These are phyloP conservation scores for Colletotrichum endophyticum DNA, from an alignment of 2,329 filamentous ascomycete genomes.

Conservation along the genomic window DNA sequence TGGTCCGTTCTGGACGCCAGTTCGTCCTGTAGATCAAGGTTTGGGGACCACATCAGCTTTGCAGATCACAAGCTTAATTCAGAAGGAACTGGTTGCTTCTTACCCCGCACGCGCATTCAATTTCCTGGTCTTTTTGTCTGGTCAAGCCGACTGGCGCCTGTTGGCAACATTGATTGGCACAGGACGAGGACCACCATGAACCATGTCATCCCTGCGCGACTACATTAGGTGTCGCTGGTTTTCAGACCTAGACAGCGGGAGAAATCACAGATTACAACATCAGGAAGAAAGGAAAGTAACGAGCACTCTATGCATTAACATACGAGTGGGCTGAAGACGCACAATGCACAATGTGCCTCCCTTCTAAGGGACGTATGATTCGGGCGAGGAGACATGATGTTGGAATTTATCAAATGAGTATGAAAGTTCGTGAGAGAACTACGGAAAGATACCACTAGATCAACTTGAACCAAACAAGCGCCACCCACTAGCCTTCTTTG, in stretches of 20 bases:
- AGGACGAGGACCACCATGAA: not conserved
- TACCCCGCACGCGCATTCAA: not conserved
- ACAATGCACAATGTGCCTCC: not conserved
- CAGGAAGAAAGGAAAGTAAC: fast-evolving
- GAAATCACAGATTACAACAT: not conserved
- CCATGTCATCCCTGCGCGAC: not conserved
- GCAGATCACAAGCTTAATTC: not conserved
- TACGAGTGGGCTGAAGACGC: not conserved
- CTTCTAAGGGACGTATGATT: fast-evolving
- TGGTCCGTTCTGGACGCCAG: not conserved
- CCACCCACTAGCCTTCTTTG: not conserved
- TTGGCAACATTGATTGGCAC: not conserved
- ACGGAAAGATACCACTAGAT: not conserved
- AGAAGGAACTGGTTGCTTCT: fast-evolving
- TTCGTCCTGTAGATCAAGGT: not conserved
- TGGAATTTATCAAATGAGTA: not conserved
- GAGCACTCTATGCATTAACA: fast-evolving
- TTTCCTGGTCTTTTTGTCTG: fast-evolving
- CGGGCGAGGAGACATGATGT: not conserved
- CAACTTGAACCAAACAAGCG: not conserved
- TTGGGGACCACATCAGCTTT: not conserved
- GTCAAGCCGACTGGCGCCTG: not conserved
- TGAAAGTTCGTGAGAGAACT: not conserved
- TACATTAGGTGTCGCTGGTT: not conserved
- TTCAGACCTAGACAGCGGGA: fast-evolving